Percentiles rank a stretch among this genome's conserved stretches.
Evolutionary conservation across 306 rosid genomes (phyloP).

Genomic region (Luffa acutangula): DNA sequence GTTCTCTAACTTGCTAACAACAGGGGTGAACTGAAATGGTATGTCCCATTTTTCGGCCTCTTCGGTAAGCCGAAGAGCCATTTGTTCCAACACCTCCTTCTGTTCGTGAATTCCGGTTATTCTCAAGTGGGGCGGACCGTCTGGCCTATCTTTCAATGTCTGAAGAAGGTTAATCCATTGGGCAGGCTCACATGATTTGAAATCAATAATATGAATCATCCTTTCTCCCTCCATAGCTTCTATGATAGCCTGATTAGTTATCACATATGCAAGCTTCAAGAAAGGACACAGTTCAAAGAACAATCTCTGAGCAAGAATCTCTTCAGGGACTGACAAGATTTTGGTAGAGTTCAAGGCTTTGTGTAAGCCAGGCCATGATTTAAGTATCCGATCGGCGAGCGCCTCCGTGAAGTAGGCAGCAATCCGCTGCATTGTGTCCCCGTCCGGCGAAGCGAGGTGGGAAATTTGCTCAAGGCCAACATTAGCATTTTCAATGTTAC

Average conservation of each 20-base stretch:
- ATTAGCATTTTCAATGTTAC: constrained; percentile 64
- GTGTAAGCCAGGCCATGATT: constrained; percentile 52
- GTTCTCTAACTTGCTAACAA: constrained; percentile 58
- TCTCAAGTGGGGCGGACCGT: constrained; percentile 67
- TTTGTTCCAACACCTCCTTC: constrained; percentile 57
- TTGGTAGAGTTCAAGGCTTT: constrained; percentile 57
- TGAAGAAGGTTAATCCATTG: constrained; percentile 67
- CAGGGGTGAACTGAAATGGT: constrained; percentile 59
- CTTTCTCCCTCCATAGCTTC: constrained; percentile 74
- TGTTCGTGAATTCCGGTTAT: constrained; percentile 77
- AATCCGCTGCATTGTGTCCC: constrained; percentile 56
- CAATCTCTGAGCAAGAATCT: constrained; percentile 35
- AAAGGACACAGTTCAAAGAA: constrained; percentile 76
- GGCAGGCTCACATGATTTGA: constrained; percentile 59
- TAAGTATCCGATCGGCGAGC: constrained; percentile 55
- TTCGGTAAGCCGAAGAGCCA: constrained; percentile 36
- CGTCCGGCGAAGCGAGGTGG: constrained; percentile 57
- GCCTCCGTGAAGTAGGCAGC: constrained; percentile 74
- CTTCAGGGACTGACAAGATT: constrained; percentile 35
- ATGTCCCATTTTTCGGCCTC: constrained; percentile 69
- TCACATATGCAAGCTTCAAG: constrained; percentile 55
- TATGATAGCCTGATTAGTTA: constrained; percentile 69
- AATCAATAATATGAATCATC: constrained; percentile 72
- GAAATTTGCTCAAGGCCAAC: constrained; percentile 55
- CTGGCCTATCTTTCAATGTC: constrained; percentile 42